Conservation (phyloP, 257 asterid genomes). For the Solanum pennellii region DNA sequence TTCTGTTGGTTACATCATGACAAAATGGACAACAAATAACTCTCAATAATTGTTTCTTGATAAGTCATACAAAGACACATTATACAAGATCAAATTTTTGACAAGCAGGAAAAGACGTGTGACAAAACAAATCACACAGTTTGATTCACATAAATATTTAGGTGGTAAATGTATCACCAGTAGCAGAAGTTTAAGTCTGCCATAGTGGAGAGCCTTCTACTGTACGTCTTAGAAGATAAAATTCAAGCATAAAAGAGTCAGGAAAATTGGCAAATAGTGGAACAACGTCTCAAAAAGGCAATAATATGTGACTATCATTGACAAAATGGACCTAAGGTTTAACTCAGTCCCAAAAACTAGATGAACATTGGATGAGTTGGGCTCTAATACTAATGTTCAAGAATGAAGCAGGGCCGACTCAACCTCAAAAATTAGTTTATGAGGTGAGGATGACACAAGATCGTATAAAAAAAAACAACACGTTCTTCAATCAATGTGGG, state of each 20-base stretch:
- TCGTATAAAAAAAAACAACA: not conserved
- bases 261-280: not conserved
- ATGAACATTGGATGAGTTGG: not conserved
- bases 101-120: not conserved
- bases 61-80: not conserved
- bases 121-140: not conserved
- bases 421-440: not conserved
- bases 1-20: constrained; percentile 25
- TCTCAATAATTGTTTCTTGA: not conserved
- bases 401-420: not conserved
- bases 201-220: not conserved
- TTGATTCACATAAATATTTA: not conserved
- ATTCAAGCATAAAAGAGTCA: not conserved
- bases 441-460: not conserved
- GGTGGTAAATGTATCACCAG: not conserved
- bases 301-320: not conserved
- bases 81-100: not conserved
- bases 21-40: not conserved
- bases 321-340: not conserved
- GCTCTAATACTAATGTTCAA: not conserved
- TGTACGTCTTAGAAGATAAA: not conserved
- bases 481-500: not conserved
- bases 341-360: not conserved
- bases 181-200: not conserved
- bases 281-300: not conserved